Evolutionary conservation across 1,284 basidiomycete species (phyloP).

Genomic region (Apiotrichum domesticum): DNA sequence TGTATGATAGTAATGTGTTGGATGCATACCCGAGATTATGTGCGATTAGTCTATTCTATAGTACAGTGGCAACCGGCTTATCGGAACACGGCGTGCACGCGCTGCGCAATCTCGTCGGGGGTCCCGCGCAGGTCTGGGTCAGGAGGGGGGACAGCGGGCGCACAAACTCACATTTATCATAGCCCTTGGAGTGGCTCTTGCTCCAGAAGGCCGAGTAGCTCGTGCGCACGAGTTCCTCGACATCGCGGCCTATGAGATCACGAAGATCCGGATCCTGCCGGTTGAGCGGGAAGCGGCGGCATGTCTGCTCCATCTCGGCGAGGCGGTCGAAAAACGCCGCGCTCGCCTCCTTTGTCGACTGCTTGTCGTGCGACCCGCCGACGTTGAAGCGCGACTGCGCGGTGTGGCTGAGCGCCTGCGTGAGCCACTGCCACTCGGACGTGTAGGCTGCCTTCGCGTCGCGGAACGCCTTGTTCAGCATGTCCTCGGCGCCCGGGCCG

Average conservation of each 20-base stretch:
- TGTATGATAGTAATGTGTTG: neutral
- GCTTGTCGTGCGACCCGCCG: constrained; percentile 30
- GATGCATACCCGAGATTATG: neutral
- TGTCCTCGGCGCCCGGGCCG: constrained; percentile 43
- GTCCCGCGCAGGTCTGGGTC: constrained; percentile 31
- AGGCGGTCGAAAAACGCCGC: constrained; percentile 42
- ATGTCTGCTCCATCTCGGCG: constrained; percentile 35
- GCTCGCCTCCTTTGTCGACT: constrained; percentile 42
- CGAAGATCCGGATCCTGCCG: constrained; percentile 41
- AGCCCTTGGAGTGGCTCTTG: constrained; percentile 27
- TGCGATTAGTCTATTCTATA: neutral
- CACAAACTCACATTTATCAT: constrained; percentile 38
- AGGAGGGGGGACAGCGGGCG: neutral
- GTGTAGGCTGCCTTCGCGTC: constrained; percentile 43
- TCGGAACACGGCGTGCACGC: constrained; percentile 36
- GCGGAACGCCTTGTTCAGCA: constrained; percentile 44
- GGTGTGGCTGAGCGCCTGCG: constrained; percentile 26
- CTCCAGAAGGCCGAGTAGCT: constrained; percentile 30
- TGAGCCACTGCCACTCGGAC: constrained; percentile 33
- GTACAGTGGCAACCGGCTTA: constrained; percentile 1
- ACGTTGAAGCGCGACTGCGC: constrained; percentile 30
- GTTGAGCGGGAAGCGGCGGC: constrained; percentile 31
- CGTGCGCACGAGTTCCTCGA: constrained; percentile 29
- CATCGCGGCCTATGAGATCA: constrained; percentile 40
- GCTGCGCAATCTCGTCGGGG: constrained; percentile 32